Base-by-base conservation (phyloP, 1,284 basidiomycete genomes). In the Ganoderma boninense region DNA sequence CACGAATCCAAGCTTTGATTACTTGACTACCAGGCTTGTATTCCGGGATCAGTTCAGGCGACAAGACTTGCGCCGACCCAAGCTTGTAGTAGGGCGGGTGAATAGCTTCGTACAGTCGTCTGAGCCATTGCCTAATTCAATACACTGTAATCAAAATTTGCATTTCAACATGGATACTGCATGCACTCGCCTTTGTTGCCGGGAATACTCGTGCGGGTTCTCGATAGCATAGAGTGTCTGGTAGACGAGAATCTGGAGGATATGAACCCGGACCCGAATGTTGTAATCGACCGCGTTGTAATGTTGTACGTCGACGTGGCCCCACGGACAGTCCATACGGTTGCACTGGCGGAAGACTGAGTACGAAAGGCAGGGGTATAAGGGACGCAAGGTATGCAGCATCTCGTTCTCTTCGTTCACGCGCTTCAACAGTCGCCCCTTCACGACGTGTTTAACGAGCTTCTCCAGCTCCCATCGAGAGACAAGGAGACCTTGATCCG, bases 171-270 rank as follows among this genome's bases (percentile, higher is more conserved):
- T 10, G 35, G 10, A 32, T 14, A 16, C 13, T 26, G 23, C 52
- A n/a, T 59, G 29, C 2, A 69, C 78, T 1, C 71, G 82, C 82
- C 69, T 61, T 1, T 71, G 66, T 11, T 71, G 71, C 54, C 67
- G 29, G 7, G 66, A 59, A 3, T 65, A n/a, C 23, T 77, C 76
- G 64, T 1, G 60, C 66, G 7, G 74, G 74, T 65, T 71, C 46
- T 77, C 74, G 18, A 80, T 71, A 60, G 77, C 20, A 64, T 77
- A 76, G 13, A 82, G 69, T 7, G 73, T 68, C 40, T 86, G 83
- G 64, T 85, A 79, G 10, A 89, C 84, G 44, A 81, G 68, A 3
- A 89, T 84, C 68, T 89, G 87, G 61, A 85, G 83, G 1, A 89
- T 74, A 73, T 86, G 82, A 23, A 87, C 75, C 2, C 82, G 78